phyloP scores from a whole-genome alignment of 75 land plant species.

The Selaginella moellendorffii region DNA sequence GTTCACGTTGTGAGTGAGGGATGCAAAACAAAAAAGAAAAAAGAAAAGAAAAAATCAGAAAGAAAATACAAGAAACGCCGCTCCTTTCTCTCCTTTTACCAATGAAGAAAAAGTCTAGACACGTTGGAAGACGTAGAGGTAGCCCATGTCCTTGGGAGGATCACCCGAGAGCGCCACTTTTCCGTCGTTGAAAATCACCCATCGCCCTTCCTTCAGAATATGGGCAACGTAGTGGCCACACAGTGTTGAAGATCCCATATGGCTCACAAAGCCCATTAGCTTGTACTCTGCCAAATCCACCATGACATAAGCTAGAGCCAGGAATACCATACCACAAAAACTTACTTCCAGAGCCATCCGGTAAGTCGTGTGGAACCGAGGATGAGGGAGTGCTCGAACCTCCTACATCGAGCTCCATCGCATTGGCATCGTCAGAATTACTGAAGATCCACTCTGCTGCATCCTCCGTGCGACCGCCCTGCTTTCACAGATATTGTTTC shows the following conservation, averaged over 20 bases:
- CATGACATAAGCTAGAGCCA: not conserved
- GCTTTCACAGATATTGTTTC: not conserved
- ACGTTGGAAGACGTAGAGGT: constrained; percentile 89
- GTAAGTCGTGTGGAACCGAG: constrained; percentile 12
- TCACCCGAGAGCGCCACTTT: constrained; percentile 82
- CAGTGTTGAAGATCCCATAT: constrained; percentile 94
- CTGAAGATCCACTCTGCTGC: constrained; percentile 98
- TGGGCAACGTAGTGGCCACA: constrained; percentile 99
- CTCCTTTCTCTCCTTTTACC: no score
- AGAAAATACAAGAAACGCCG: no score
- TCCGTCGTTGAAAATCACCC: constrained; percentile 91
- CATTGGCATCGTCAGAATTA: constrained; percentile 40
- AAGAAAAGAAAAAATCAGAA: no score
- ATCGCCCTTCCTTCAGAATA: constrained; percentile 65
- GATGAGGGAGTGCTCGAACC: constrained; percentile 18
- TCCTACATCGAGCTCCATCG: constrained; percentile 41
- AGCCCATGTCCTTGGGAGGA: constrained; percentile 98
- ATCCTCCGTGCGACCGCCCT: constrained; percentile 84
- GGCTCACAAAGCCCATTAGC: constrained; percentile 84
- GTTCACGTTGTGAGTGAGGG: no score
- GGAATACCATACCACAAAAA: not conserved
- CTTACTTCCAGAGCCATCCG: constrained; percentile 92
- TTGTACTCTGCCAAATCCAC: constrained; percentile 48
- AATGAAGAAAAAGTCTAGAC: no score
- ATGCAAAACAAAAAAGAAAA: no score